These are phyloP conservation scores for Metarhizium sp. DNA, from an alignment of 2,329 filamentous ascomycete species.

Conservation along the genomic window DNA sequence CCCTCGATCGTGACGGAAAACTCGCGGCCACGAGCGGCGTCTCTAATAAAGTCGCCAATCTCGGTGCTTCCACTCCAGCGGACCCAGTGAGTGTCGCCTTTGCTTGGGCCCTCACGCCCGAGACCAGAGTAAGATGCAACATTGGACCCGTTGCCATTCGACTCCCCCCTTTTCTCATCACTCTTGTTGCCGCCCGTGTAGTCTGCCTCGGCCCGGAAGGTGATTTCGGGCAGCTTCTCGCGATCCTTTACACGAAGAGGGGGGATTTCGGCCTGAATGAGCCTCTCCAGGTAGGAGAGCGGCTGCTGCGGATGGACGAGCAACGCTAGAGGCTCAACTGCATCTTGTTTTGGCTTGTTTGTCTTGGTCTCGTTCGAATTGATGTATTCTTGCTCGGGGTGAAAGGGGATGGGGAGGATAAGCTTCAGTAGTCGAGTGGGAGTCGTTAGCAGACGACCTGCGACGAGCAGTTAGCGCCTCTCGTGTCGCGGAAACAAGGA, in stretches of 20 bases:
- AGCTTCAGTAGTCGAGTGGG: conserved; percentile 74
- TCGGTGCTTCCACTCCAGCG: conserved; percentile 85
- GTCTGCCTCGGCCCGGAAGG: conserved; percentile 71
- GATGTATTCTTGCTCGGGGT: conserved; percentile 28
- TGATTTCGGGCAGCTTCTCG: conserved; percentile 64
- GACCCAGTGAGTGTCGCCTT: conserved; percentile 51
- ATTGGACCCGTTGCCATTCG: conserved; percentile 24
- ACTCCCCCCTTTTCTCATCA: not conserved
- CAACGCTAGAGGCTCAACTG: conserved; percentile 72
- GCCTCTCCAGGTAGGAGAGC: conserved; percentile 76
- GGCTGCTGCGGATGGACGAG: conserved; percentile 86
- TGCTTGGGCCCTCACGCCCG: conserved; percentile 48
- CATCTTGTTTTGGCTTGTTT: conserved; percentile 20
- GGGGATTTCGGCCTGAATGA: conserved; percentile 82
- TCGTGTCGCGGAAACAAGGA: not conserved
- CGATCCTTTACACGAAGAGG: conserved; percentile 53
- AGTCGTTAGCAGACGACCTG: conserved; percentile 69
- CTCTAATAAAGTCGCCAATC: conserved; percentile 87
- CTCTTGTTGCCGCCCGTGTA: conserved; percentile 35
- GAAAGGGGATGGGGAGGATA: conserved; percentile 58
- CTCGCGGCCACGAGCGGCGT: conserved; percentile 74
- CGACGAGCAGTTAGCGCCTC: not conserved
- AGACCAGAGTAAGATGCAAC: conserved; percentile 65
- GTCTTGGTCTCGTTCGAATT: conserved; percentile 29
- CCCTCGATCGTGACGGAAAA: conserved; percentile 81